phyloP scores from a whole-genome alignment of 495 filamentous ascomycete genomes.

The Hypoxylon fuscum region DNA sequence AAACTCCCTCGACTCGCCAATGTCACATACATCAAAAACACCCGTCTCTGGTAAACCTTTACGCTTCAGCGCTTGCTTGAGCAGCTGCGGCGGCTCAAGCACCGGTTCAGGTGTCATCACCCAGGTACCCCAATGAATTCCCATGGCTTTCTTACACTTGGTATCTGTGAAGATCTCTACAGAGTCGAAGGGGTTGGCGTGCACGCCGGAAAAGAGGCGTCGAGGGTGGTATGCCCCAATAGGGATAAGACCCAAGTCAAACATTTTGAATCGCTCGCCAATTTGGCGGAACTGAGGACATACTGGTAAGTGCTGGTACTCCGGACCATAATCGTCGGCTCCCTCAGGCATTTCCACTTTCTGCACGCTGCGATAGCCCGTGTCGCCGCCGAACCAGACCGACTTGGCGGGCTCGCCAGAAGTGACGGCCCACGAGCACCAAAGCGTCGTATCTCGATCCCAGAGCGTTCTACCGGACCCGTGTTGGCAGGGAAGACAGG shows the following conservation, averaged over 20 bases:
- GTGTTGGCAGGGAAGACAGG: slow-evolving; percentile 89
- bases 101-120: slow-evolving; percentile 87
- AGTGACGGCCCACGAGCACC: slow-evolving; percentile 85
- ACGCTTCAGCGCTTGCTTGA: slow-evolving; percentile 77
- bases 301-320: slow-evolving; percentile 71
- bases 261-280: slow-evolving; percentile 81
- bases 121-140: slow-evolving; percentile 96
- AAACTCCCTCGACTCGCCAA: slow-evolving; percentile 87
- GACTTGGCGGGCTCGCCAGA: slow-evolving; percentile 70
- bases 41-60: slow-evolving; percentile 77
- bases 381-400: slow-evolving; percentile 80
- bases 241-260: slow-evolving; percentile 93
- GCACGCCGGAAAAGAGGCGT: slow-evolving; percentile 77
- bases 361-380: slow-evolving; percentile 86
- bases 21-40: slow-evolving; percentile 86
- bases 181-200: slow-evolving; percentile 87
- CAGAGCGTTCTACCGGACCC: slow-evolving; percentile 71
- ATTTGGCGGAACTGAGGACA: slow-evolving; percentile 92
- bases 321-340: slow-evolving; percentile 81
- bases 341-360: too few species aligned
- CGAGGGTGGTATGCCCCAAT: slow-evolving; percentile 93
- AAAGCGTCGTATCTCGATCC: slow-evolving; percentile 80
- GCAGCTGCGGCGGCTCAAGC: slow-evolving; percentile 78
- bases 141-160: slow-evolving; percentile 82
- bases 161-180: slow-evolving; percentile 94